A percentile compares a stretch with the other conserved stretches of the same genome.
phyloP scores from a whole-genome alignment of 805 yeast genomes.

The Myxozyma nipponensis region DNA sequence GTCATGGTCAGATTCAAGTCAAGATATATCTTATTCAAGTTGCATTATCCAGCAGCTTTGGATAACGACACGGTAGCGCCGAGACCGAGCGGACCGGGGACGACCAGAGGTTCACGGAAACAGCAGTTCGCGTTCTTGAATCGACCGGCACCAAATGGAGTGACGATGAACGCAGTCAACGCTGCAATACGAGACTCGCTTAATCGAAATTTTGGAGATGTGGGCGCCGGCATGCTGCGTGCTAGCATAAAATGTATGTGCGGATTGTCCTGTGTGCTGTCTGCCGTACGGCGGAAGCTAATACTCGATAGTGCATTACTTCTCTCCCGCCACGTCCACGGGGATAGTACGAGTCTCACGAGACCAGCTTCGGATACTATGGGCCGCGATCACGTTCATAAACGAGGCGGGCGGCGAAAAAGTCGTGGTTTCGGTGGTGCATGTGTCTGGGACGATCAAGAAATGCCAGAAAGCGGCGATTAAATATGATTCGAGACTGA shows the following conservation, averaged over 20 bases:
- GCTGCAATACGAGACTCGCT: conserved; percentile 54
- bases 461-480: conserved; percentile 66
- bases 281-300: too few relatives aligned
- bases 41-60: conserved; percentile 52
- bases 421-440: conserved; percentile 57
- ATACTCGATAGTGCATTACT: conserved; percentile 56
- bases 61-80: background rate
- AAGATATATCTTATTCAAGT: conserved; percentile 76
- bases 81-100: conserved; percentile 4
- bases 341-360: conserved; percentile 79
- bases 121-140: conserved; percentile 2
- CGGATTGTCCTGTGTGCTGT: too few relatives aligned
- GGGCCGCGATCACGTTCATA: conserved; percentile 56
- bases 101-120: conserved; percentile 1
- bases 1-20: conserved; percentile 84
- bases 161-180: conserved; percentile 50
- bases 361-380: conserved; percentile 55
- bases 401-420: conserved; percentile 47
- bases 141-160: conserved; percentile 32
- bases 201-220: conserved; percentile 69
- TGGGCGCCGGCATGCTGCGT: conserved; percentile 64
- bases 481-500: conserved; percentile 25
- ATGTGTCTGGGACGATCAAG: conserved; percentile 81
- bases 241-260: conserved; percentile 45
- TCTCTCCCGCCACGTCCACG: conserved; percentile 72